These are phyloP conservation scores for Penicillium sp. DNA, from an alignment of 2,329 filamentous ascomycete genomes.

Conservation along the genomic window DNA sequence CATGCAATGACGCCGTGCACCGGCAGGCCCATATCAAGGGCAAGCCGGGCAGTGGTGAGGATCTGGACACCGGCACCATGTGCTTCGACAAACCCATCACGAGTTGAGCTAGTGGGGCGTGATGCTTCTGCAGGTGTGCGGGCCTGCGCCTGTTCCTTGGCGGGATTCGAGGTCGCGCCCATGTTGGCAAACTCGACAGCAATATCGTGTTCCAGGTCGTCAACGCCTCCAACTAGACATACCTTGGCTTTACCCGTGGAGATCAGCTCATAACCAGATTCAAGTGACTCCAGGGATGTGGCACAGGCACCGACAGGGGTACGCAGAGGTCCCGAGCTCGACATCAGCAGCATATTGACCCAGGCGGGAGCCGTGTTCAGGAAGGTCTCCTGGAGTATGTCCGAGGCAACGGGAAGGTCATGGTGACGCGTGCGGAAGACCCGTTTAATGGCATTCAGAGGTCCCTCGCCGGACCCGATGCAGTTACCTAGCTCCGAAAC, in stretches of 20 bases:
- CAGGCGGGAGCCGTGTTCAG: slow-evolving; percentile 99
- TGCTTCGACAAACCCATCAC: slow-evolving; percentile 96
- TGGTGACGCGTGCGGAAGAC: too few relatives aligned
- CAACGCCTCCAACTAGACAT: slow-evolving; percentile 93
- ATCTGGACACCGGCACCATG: slow-evolving; percentile 90
- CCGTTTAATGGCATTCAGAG: slow-evolving; percentile 28
- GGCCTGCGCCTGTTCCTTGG: slow-evolving; percentile 87
- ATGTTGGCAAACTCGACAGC: slow-evolving; percentile 99
- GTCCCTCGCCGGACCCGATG: slow-evolving; percentile 93
- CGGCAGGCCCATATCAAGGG: slow-evolving; percentile 94
- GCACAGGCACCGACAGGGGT: slow-evolving; percentile 95
- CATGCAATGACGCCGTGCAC: slow-evolving; percentile 57
- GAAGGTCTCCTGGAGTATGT: slow-evolving; percentile 96
- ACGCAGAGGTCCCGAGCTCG: slow-evolving; percentile 93
- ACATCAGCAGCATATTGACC: slow-evolving; percentile 97
- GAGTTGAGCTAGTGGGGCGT: slow-evolving; percentile 84
- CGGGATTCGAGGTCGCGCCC: slow-evolving; percentile 94
- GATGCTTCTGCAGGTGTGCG: slow-evolving; percentile 95
- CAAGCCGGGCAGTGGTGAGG: slow-evolving; percentile 43
- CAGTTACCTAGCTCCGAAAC: slow-evolving; percentile 95
- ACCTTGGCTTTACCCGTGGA: slow-evolving; percentile 92
- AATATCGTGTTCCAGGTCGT: slow-evolving; percentile 96
- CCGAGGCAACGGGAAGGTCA: slow-evolving; percentile 29
- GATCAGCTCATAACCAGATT: slow-evolving; percentile 95
- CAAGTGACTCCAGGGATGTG: slow-evolving; percentile 89